Base-by-base conservation (phyloP, 2,329 filamentous ascomycete genomes). In the Aspergillus aculeatus region DNA sequence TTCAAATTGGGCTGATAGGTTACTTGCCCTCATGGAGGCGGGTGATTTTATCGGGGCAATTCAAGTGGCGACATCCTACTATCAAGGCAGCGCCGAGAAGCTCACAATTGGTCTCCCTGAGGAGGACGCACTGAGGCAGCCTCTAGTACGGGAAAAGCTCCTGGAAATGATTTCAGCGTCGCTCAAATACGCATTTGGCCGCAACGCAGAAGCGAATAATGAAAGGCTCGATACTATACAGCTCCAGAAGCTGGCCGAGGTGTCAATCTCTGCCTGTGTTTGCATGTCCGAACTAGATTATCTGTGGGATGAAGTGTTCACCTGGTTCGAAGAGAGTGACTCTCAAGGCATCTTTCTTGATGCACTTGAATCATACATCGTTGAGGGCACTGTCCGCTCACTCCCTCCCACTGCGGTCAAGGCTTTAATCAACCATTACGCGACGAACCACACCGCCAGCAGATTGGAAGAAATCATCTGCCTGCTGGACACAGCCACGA, bases 31-130 rank as follows among this genome's bases (percentile, higher is more conserved):
- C 67, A 97, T 99, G 91, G 93, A 98, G 73, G 86, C 92, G 58
- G 95, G 95, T n/a, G 92, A 98, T 75, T 96, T 96, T 70, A 90
- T 99, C 64, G 90, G 87, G 12, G 93, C 95, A 1, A 96, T 99
- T 61, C 85, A 89, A 64, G 82, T 99, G 60, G 96, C 94, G 10
- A 96, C 92, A 0, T 90, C 89, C 0, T 99, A 98, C 75, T 98
- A 96, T 72, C 89, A 87, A 7, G 95, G 95, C 24, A 88, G 92
- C 69, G 86, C 91, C n/a, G 92, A 97, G 74, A 97, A 95, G 74
- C 83, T 98, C 54, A 98, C 95, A 0, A 91, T 99, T 57, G 95
- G 95, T 0, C 80, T 99, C 10, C 94, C 96, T 0, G 93, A 97
- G 71, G 91, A 97, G 70, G 84, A 91, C 58, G 75, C 74, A 3